Conservation (phyloP, 345 rosid species). For the Physaria fendleri region DNA sequence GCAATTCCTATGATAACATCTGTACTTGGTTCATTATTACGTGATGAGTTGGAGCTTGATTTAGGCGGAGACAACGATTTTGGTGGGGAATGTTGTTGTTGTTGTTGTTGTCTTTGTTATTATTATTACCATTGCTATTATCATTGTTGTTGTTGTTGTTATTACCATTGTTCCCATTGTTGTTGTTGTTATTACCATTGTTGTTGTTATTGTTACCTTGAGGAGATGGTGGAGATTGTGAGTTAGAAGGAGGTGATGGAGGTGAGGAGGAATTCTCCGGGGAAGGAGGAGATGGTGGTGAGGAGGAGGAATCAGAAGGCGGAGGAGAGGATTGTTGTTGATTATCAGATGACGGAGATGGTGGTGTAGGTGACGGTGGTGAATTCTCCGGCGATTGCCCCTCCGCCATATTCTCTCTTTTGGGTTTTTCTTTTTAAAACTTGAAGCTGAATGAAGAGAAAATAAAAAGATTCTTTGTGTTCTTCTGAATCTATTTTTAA, state of each 20-base stretch:
- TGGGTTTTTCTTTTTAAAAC: slow-evolving; percentile 9
- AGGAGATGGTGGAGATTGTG: slow-evolving; percentile 29
- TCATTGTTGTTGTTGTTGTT: slow-evolving; percentile 6
- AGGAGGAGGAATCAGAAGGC: slow-evolving; percentile 9
- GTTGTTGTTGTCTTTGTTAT: background rate
- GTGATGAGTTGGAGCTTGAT: slow-evolving; percentile 19
- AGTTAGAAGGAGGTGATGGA: slow-evolving; percentile 28
- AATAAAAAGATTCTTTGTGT: slow-evolving; percentile 25
- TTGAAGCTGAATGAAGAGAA: slow-evolving; percentile 21
- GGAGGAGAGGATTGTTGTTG: slow-evolving; percentile 35
- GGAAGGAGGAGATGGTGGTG: slow-evolving; percentile 33
- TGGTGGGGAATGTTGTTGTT: slow-evolving; percentile 8
- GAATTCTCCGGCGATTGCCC: slow-evolving; percentile 29
- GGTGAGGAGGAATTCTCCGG: slow-evolving; percentile 18
- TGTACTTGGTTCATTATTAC: background rate
- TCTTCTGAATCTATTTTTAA: slow-evolving; percentile 21
- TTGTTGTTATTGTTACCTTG: slow-evolving; percentile 17
- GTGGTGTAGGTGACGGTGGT: slow-evolving; percentile 36
- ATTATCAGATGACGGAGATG: slow-evolving; percentile 28
- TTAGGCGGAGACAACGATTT: slow-evolving; percentile 26
- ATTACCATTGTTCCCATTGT: background rate
- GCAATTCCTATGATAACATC: slow-evolving; percentile 35
- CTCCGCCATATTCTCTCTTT: slow-evolving; percentile 33
- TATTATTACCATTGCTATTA: background rate
- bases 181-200: background rate